Conservation (phyloP, 768 basidiomycete genomes). For the Asterophora lycoperdoides region DNA sequence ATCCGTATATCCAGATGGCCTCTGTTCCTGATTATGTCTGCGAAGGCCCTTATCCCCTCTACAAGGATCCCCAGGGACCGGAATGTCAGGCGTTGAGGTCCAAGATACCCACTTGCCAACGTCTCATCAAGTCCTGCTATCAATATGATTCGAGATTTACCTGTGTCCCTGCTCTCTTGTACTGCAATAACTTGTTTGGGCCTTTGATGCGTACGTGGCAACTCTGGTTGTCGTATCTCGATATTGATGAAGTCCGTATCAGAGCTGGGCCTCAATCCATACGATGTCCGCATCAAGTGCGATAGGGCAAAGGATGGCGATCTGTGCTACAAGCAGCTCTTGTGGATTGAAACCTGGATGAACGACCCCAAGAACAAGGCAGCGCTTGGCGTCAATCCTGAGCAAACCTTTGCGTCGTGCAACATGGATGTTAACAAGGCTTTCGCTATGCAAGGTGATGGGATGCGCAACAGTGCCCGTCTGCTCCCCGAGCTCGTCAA, state of each 20-base stretch:
- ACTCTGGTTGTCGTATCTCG: background rate
- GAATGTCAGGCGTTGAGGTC: slow-evolving; percentile 58
- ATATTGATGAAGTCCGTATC: slow-evolving; percentile 1
- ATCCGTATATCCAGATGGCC: slow-evolving; percentile 78
- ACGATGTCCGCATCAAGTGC: slow-evolving; percentile 79
- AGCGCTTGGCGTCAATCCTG: slow-evolving; percentile 68
- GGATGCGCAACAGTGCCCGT: slow-evolving; percentile 74
- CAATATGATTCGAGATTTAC: slow-evolving; percentile 52
- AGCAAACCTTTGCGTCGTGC: slow-evolving; percentile 62
- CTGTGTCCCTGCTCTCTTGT: slow-evolving; percentile 70
- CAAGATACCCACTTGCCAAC: slow-evolving; percentile 73
- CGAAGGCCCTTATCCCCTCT: slow-evolving; percentile 78
- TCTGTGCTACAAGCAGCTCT: slow-evolving; percentile 76
- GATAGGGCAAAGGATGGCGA: slow-evolving; percentile 66
- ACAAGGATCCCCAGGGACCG: slow-evolving; percentile 61
- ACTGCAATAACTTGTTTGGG: slow-evolving; percentile 73
- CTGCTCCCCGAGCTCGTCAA: slow-evolving; percentile 80
- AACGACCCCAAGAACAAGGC: slow-evolving; percentile 74
- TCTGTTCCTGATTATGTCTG: slow-evolving; percentile 81
- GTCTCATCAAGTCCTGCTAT: slow-evolving; percentile 70
- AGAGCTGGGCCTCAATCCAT: slow-evolving; percentile 82
- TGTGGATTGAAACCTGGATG: slow-evolving; percentile 87
- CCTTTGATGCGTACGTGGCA: slow-evolving; percentile 61
- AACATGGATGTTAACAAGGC: slow-evolving; percentile 78
- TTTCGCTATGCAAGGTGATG: slow-evolving; percentile 81